phyloP scores from a whole-genome alignment of 805 yeast species.

The Cyberlindnera samutprakarnensis region DNA sequence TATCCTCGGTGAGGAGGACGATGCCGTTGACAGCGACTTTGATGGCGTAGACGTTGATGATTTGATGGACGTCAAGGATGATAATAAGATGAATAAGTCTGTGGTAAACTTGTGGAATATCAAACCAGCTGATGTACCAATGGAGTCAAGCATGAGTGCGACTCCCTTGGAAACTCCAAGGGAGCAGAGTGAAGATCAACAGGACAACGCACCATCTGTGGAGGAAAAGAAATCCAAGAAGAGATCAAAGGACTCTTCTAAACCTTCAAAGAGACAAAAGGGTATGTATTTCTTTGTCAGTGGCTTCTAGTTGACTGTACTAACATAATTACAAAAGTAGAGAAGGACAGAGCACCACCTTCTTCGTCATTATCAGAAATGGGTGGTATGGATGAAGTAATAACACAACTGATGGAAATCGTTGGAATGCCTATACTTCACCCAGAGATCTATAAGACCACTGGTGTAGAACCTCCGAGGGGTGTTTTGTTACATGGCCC shows the following conservation, averaged over 20 bases:
- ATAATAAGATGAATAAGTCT: slow-evolving; percentile 67
- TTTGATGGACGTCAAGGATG: slow-evolving; percentile 57
- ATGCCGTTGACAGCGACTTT: slow-evolving; percentile 31
- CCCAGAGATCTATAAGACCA: slow-evolving; percentile 80
- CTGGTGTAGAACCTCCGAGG: slow-evolving; percentile 93
- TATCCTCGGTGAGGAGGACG: slow-evolving; percentile 20
- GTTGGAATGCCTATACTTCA: slow-evolving; percentile 89
- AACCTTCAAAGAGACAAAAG: slow-evolving; percentile 32
- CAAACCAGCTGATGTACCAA: slow-evolving; percentile 12
- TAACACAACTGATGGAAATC: slow-evolving; percentile 79
- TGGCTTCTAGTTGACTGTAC: too few species aligned
- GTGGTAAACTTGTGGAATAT: slow-evolving; percentile 66
- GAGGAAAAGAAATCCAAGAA: slow-evolving; percentile 38
- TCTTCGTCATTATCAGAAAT: slow-evolving; percentile 57
- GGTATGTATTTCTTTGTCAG: slow-evolving; percentile 21
- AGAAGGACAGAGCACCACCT: slow-evolving; percentile 65
- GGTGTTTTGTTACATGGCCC: slow-evolving; percentile 96
- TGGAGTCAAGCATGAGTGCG: slow-evolving; percentile 4
- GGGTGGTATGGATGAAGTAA: slow-evolving; percentile 87
- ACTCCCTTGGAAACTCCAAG: background rate
- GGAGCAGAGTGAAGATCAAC: slow-evolving; percentile 6
- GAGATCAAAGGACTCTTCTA: slow-evolving; percentile 37
- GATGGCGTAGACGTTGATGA: slow-evolving; percentile 31
- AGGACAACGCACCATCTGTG: slow-evolving; percentile 8
- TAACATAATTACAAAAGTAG: slow-evolving; percentile 21